These are phyloP conservation scores for Solanum medicagineum DNA, from an alignment of 257 asterid genomes.

Conservation along the genomic window DNA sequence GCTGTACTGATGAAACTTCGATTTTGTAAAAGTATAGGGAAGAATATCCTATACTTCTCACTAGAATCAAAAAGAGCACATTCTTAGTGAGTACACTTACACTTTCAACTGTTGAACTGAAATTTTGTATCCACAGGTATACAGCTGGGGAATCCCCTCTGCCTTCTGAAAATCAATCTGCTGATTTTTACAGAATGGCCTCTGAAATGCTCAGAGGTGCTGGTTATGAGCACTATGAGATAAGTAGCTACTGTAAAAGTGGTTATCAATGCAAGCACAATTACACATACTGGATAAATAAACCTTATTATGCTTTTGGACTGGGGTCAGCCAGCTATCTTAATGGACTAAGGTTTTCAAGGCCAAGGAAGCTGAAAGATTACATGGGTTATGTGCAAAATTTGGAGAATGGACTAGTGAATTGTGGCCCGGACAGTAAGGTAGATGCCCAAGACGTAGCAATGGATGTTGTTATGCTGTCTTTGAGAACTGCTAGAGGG, in stretches of 20 bases:
- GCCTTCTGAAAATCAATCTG: constrained; percentile 78
- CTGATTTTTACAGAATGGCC: constrained; percentile 75
- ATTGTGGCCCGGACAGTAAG: constrained; percentile 2
- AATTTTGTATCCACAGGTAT: constrained; percentile 39
- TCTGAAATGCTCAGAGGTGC: constrained; percentile 55
- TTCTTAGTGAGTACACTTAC: not conserved
- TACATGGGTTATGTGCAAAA: constrained; percentile 49
- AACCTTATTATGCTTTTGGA: constrained; percentile 72
- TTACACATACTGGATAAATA: constrained; percentile 71
- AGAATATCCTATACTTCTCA: not conserved
- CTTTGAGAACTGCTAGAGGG: constrained; percentile 72
- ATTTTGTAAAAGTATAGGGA: not conserved
- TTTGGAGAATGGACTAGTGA: constrained; percentile 31
- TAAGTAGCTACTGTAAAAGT: constrained; percentile 76
- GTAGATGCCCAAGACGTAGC: constrained; percentile 52
- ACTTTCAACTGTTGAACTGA: not conserved
- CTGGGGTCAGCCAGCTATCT: constrained; percentile 82
- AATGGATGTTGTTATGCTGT: constrained; percentile 72
- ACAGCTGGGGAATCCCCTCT: constrained; percentile 81
- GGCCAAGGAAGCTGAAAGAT: constrained; percentile 79
- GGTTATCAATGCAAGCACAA: constrained; percentile 88
- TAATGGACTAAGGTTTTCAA: constrained; percentile 58
- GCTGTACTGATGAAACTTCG: not conserved
- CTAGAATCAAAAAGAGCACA: not conserved
- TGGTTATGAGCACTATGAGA: constrained; percentile 83